Base-by-base conservation (phyloP, 2,329 filamentous ascomycete genomes). In the Fusarium musae region DNA sequence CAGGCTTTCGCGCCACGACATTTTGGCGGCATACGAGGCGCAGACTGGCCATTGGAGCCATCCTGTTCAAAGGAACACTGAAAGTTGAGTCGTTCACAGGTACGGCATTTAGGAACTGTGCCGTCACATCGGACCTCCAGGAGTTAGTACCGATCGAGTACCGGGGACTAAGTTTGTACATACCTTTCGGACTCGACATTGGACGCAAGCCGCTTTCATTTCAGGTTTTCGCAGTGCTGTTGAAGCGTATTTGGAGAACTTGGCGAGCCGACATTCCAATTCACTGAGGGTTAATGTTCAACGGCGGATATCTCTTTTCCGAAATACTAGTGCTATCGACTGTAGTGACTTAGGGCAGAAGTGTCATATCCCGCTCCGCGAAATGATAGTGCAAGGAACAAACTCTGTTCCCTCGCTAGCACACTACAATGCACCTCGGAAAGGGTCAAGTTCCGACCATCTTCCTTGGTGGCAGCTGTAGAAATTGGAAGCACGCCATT, bases 161-260 rank as follows among this genome's bases (percentile, higher is more conserved):
- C 76, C 74, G 76, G 40, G 44, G 58, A 26, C 19, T 16, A 21
- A 17, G 30, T 40, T 21, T 42, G 19, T 58, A 43, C 58, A 46
- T 73, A 78, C 77, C 76, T 78, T 78, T 59, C 77, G 77, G 46
- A 78, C 77, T 53, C 77, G 75, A 66, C 77, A 78, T 28, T 78
- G 77, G 50, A 78, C 77, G 52, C 77, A 78, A 23, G 77, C 77
- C 23, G 76, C 77, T 52, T 77, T 78, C 77, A 78, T 78, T 32
- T 52, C 43, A 50, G 43, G 65, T 26, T 32, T 52, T 60, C 21
- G 34, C 58, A 36, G 42, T 32, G 37, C 16, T 54, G 44, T 2
- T 28, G 17, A 40, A 42, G n/a, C 23, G 1, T 36, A 5, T 44
- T 30, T 30, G 39, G 13, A 23, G 17, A 19, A 16, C 15, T 23